These are phyloP conservation scores for Suillus spraguei DNA, from an alignment of 768 basidiomycete genomes.

Conservation along the genomic window DNA sequence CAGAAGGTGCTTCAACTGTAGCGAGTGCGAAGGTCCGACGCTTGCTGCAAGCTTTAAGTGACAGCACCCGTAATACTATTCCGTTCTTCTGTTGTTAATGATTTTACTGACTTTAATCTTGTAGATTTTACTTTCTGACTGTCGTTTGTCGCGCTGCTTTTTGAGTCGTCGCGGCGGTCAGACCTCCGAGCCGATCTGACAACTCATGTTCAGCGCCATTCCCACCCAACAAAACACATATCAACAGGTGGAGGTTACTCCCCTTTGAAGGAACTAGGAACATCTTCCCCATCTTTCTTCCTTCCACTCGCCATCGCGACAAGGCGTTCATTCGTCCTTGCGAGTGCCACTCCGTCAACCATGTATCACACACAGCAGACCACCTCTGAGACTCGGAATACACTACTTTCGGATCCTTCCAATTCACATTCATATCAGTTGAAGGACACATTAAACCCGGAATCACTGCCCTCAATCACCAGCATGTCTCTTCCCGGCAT, in stretches of 20 bases:
- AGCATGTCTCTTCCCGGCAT: constrained; percentile 25
- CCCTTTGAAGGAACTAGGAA: constrained; percentile 9
- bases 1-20: neutral
- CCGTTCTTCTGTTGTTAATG: neutral
- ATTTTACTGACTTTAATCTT: neutral
- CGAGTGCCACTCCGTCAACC: neutral
- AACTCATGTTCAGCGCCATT: constrained; percentile 13
- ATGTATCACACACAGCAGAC: constrained; percentile 21
- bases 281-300: constrained; percentile 6
- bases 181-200: constrained; percentile 15
- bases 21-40: neutral
- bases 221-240: constrained; percentile 25
- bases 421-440: constrained; percentile 8
- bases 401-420: constrained; percentile 5
- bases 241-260: constrained; percentile 16
- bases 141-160: neutral
- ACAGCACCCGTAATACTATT: constrained; percentile 8
- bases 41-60: neutral
- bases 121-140: neutral
- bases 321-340: constrained; percentile 1
- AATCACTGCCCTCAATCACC: constrained; percentile 16
- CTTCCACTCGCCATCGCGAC: constrained; percentile 1
- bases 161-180: constrained; percentile 6
- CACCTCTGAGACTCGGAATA: constrained; percentile 15
- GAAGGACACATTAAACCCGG: constrained; percentile 4